These are phyloP conservation scores for Geotrichum bryndzae DNA, from an alignment of 1,139 yeast species.

Conservation along the genomic window DNA sequence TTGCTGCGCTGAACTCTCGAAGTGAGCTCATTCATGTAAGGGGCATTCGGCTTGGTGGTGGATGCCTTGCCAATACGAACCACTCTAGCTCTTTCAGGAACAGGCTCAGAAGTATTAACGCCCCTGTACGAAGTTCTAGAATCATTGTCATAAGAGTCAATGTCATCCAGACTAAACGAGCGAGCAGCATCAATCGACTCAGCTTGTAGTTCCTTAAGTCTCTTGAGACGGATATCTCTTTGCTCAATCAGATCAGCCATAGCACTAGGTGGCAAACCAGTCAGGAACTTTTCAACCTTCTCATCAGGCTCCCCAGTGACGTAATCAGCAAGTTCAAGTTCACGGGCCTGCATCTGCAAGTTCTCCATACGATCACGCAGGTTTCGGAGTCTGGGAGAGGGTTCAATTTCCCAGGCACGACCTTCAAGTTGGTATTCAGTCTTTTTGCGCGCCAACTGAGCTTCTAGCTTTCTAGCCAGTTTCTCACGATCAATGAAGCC, in stretches of 20 bases:
- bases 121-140: constrained; percentile 13
- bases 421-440: constrained; percentile 50
- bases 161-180: not conserved
- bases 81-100: constrained; percentile 25
- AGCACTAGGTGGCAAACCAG: constrained; percentile 19
- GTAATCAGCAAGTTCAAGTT: constrained; percentile 80
- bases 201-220: constrained; percentile 31
- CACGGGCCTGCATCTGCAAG: constrained; percentile 77
- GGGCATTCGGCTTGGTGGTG: not conserved
- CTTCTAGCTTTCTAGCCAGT: constrained; percentile 44
- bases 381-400: constrained; percentile 67
- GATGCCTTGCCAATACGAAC: constrained; percentile 20
- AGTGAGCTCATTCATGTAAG: constrained; percentile 12
- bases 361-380: constrained; percentile 82
- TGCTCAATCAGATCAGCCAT: constrained; percentile 27
- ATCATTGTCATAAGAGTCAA: constrained; percentile 2
- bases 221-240: constrained; percentile 25
- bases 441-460: constrained; percentile 56
- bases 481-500: constrained; percentile 37
- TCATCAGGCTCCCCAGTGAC: constrained; percentile 37
- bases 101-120: constrained; percentile 12
- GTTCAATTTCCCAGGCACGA: constrained; percentile 59
- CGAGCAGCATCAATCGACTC: constrained; percentile 32
- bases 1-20: constrained; percentile 11
- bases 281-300: not conserved